Evolutionary conservation across 2,329 filamentous ascomycete species (phyloP).

Genomic region (Tolypocladium sp.): DNA sequence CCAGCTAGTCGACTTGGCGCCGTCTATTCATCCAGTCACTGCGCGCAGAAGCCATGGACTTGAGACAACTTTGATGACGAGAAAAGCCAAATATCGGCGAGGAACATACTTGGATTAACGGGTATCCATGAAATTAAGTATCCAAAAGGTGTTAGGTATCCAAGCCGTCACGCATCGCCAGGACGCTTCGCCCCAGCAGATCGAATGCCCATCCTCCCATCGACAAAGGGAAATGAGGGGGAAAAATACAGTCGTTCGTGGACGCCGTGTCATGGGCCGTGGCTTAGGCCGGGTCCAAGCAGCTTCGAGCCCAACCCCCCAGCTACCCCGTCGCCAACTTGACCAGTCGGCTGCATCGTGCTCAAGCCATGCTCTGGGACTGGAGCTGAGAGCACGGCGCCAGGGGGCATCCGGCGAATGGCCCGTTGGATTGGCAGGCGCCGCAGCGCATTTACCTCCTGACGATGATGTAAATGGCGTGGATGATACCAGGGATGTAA

Average conservation of each 20-base stretch:
- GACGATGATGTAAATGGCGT: constrained; percentile 80
- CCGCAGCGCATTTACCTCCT: constrained; percentile 2
- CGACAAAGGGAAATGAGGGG: background rate
- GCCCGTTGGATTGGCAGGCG: background rate
- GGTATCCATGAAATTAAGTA: constrained; percentile 3
- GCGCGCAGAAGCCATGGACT: background rate
- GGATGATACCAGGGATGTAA: constrained; percentile 75
- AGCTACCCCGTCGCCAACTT: background rate
- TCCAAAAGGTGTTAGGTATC: background rate
- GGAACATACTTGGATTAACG: background rate
- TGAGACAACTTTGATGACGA: background rate
- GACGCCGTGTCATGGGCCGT: background rate
- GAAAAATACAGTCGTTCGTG: background rate
- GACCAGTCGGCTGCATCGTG: background rate
- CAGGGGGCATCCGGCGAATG: background rate
- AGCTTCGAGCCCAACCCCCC: background rate
- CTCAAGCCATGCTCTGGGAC: background rate
- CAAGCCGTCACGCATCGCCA: background rate
- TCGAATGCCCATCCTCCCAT: background rate
- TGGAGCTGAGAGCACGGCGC: background rate
- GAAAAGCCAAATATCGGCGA: background rate
- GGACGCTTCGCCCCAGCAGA: background rate
- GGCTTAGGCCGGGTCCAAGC: background rate
- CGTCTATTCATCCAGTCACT: background rate
- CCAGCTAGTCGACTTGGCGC: background rate